Base-by-base conservation (phyloP, 2,329 filamentous ascomycete species). In the Sporothrix humicola region DNA sequence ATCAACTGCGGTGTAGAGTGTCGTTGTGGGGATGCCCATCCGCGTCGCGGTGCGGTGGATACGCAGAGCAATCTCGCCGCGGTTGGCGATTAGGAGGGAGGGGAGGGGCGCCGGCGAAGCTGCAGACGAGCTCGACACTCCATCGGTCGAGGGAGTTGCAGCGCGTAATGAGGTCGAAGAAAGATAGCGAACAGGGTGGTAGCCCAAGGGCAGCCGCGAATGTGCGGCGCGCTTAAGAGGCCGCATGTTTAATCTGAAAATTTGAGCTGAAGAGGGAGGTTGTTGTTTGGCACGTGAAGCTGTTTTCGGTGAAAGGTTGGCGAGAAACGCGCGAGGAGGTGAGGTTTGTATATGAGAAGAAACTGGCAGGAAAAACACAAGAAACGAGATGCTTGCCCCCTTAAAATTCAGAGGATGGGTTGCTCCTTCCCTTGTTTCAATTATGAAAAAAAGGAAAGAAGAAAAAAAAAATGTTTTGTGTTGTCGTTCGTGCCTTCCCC, bases 41-140 rank as follows among this genome's bases (percentile, higher is more conserved):
- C 92, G 90, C 69, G 93, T 87, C 48, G 96, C 96, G 26, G 96
- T 99, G 77, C 91, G 90, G 77, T 95, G 92, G 77, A 99, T 96
- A 77, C 96, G 93, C 81, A 99, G 87, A 69, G 96, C 96, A 78
- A 99, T 99, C 83, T 99, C 96, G 78, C 96, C 96, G 78, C 96
- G 91, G 81, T 99, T 99, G 72, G 96, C 96, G 80, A 99, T 98
- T 31, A 99, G 87, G 58, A 98, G 92, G 9, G 94, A 97, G 72
- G 90, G 54, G 10, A 73, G 58, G 1, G 71, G 75, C 15, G 66
- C 23, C 63, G 74, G 10, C 0, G 20, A 68, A 77, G 79, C 74
- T 81, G 85, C 81, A 82, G 81, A 77, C 82, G 80, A 69, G 81
- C 80, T 12, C 10, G 69, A 23, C 8, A 42, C 17, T 13, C 48